Conservation (phyloP, 257 asterid species). For the Linderniella brevidens region DNA sequence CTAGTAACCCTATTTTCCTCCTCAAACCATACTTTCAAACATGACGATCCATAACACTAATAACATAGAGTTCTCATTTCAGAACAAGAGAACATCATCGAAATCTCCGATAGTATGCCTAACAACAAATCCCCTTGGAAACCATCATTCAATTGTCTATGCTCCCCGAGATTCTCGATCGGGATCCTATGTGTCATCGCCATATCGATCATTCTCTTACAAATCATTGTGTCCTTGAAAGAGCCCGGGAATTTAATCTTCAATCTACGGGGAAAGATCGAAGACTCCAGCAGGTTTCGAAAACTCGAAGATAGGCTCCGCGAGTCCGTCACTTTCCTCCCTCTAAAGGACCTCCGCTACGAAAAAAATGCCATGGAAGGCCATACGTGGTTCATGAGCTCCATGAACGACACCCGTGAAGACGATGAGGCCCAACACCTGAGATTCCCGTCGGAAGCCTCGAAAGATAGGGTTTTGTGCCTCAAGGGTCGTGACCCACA, state of each 20-base stretch:
- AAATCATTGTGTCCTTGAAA: slow-evolving; percentile 19
- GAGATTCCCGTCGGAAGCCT: slow-evolving; percentile 26
- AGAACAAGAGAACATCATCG: no score
- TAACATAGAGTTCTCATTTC: no score
- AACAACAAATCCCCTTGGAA: no score
- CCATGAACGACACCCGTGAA: slow-evolving; percentile 34
- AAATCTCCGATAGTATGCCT: no score
- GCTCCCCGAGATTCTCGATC: slow-evolving; percentile 22
- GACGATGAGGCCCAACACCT: slow-evolving; percentile 52
- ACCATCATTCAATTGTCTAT: slow-evolving; percentile 5
- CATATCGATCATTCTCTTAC: no score
- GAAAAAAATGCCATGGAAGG: slow-evolving; percentile 28
- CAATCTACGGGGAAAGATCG: background rate
- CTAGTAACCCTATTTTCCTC: no score
- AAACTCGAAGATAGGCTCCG: slow-evolving; percentile 18
- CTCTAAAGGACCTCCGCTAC: slow-evolving; percentile 48
- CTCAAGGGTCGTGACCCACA: slow-evolving; percentile 37
- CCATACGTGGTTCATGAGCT: slow-evolving; percentile 89
- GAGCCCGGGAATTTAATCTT: slow-evolving; percentile 7
- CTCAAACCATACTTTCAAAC: no score
- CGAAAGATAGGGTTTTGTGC: slow-evolving; percentile 43
- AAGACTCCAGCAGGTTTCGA: background rate
- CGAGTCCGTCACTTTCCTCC: slow-evolving; percentile 42
- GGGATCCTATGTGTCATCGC: slow-evolving; percentile 14
- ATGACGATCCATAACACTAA: no score